A percentile compares a stretch with the other conserved stretches of the same genome.
phyloP scores from a whole-genome alignment of 257 asterid species.

The Handroanthus guayacan region DNA sequence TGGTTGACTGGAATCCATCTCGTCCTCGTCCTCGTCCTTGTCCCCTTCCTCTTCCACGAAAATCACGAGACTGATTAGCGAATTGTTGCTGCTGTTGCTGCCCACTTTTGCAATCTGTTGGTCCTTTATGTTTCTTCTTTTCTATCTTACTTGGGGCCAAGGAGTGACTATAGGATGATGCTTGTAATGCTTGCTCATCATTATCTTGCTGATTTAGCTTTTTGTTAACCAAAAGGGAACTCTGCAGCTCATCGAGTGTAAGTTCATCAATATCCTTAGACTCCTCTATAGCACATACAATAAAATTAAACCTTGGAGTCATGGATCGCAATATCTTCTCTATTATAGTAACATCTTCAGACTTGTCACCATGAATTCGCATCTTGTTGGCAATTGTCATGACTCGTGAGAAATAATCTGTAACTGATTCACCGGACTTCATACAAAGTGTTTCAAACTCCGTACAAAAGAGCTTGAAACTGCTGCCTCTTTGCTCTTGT shows the following conservation, averaged over 20 bases:
- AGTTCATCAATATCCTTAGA: neutral
- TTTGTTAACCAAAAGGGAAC: neutral
- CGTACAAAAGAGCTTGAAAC: neutral
- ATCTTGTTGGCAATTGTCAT: conserved; percentile 26
- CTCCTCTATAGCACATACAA: neutral
- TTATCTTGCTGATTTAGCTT: too few species aligned
- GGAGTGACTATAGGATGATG: too few species aligned
- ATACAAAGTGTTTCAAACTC: conserved; percentile 30
- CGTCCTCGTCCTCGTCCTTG: too few species aligned
- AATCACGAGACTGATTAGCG: too few species aligned
- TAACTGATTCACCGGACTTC: neutral
- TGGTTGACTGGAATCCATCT: too few species aligned
- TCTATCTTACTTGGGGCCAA: too few species aligned
- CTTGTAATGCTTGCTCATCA: too few species aligned
- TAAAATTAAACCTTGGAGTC: neutral
- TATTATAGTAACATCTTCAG: conserved; percentile 8
- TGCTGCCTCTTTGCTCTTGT: conserved; percentile 1
- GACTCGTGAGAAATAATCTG: conserved; percentile 15
- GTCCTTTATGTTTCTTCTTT: too few species aligned
- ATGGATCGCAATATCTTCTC: conserved; percentile 31
- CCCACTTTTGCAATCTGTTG: too few species aligned
- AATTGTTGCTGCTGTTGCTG: too few species aligned
- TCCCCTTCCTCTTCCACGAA: too few species aligned
- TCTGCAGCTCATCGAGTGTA: conserved; percentile 1
- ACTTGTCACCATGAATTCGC: neutral